Conservation (phyloP, 2,329 filamentous ascomycete genomes). For the Alternaria incomplexa region DNA sequence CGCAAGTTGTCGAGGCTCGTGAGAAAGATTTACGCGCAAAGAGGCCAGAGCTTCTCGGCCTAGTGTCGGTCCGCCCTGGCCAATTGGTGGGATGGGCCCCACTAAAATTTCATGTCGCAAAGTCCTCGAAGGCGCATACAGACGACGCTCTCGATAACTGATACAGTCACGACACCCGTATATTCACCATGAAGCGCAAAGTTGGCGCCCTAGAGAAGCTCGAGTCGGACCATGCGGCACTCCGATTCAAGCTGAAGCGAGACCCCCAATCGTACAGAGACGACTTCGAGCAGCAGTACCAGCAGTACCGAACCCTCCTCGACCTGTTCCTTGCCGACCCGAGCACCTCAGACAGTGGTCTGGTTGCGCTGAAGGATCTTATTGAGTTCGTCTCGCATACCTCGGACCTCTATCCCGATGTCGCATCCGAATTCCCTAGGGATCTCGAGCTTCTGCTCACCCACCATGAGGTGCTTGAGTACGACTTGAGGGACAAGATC, state of each 20-base stretch:
- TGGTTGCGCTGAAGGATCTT: slow-evolving; percentile 85
- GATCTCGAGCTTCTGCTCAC: slow-evolving; percentile 80
- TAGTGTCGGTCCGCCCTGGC: slow-evolving; percentile 19
- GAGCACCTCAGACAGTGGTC: slow-evolving; percentile 74
- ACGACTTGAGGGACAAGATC: slow-evolving; percentile 74
- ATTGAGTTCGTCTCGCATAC: slow-evolving; percentile 94
- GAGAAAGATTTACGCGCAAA: slow-evolving; percentile 11
- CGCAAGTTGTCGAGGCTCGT: slow-evolving; percentile 2
- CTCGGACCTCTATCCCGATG: slow-evolving; percentile 87
- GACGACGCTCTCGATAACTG: not conserved
- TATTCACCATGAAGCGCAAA: slow-evolving; percentile 74
- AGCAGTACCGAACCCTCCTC: slow-evolving; percentile 88
- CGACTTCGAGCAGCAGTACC: slow-evolving; percentile 86
- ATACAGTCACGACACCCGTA: not conserved
- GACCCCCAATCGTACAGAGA: slow-evolving; percentile 84
- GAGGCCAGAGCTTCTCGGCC: slow-evolving; percentile 19
- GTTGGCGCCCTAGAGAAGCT: slow-evolving; percentile 93
- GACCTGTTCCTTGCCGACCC: slow-evolving; percentile 91
- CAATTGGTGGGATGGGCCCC: slow-evolving; percentile 14
- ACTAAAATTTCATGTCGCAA: slow-evolving; percentile 25
- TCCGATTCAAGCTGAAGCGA: slow-evolving; percentile 73
- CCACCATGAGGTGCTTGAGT: slow-evolving; percentile 82
- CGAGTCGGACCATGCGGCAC: slow-evolving; percentile 74
- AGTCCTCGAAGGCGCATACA: slow-evolving; percentile 12
- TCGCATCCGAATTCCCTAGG: slow-evolving; percentile 76